Conservation (phyloP, 768 basidiomycete genomes). For the Rhizopogon vinicolor region DNA sequence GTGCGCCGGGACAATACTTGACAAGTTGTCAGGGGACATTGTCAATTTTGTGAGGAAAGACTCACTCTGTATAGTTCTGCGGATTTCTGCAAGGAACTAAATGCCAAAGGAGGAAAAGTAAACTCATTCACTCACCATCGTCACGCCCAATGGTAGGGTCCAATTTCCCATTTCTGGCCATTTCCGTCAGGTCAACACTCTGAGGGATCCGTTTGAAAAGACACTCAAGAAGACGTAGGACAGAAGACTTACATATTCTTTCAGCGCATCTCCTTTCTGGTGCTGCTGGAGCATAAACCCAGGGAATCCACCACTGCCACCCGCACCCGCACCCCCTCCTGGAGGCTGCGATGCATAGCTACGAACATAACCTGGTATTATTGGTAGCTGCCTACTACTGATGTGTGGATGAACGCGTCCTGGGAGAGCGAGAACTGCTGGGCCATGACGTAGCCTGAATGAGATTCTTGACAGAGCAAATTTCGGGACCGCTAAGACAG, state of each 20-base stretch:
- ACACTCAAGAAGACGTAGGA: conserved; percentile 14
- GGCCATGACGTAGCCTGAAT: conserved; percentile 17
- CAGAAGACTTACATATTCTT: conserved; percentile 60
- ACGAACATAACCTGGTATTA: conserved; percentile 15
- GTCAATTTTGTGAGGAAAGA: not conserved
- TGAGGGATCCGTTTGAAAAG: conserved; percentile 18
- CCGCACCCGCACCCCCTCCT: conserved; percentile 31
- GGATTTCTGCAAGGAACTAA: conserved; percentile 54
- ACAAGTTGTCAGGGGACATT: not conserved
- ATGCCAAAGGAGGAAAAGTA: not conserved
- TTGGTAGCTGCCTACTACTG: not conserved
- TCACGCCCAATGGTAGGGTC: conserved; percentile 90
- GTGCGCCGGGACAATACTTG: conserved; percentile 82
- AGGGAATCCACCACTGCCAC: conserved; percentile 50
- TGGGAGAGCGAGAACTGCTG: conserved; percentile 7
- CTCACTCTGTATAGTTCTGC: conserved; percentile 87
- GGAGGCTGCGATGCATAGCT: conserved; percentile 47
- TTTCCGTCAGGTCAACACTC: conserved; percentile 82
- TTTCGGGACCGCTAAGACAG: not conserved
- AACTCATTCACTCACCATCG: conserved; percentile 45
- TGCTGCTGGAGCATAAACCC: conserved; percentile 54
- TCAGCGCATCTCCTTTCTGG: conserved; percentile 81
- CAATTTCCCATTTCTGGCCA: conserved; percentile 79
- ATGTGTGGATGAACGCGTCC: not conserved
- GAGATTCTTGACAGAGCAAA: conserved; percentile 9